phyloP scores from a whole-genome alignment of 371 early-diverging fungal genomes.

The Lichtheimia hyalospora region DNA sequence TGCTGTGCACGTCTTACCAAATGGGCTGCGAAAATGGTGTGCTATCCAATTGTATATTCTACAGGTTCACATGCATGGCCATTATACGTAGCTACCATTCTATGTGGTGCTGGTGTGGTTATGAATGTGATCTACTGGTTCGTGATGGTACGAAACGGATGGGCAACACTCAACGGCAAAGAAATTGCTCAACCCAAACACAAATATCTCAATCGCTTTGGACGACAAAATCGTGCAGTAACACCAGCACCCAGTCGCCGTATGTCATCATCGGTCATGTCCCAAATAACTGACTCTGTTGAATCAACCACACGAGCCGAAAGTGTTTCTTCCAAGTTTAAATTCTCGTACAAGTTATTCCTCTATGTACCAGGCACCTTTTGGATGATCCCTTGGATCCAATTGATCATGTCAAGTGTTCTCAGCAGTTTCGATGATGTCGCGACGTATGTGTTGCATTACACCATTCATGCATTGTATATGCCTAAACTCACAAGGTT shows the following conservation, averaged over 20 bases:
- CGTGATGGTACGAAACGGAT: conserved; percentile 36
- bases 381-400: conserved; percentile 49
- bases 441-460: conserved; percentile 33
- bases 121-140: conserved; percentile 36
- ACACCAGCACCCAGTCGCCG: conserved; percentile 9
- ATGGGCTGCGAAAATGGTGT: conserved; percentile 42
- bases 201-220: conserved; percentile 11
- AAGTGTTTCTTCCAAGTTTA: conserved; percentile 5
- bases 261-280: conserved; percentile 5
- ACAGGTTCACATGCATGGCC: conserved; percentile 25
- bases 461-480: background rate
- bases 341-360: conserved; percentile 26
- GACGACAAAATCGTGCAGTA: conserved; percentile 1
- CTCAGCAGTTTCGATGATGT: conserved; percentile 50
- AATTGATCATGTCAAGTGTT: conserved; percentile 46
- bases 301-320: conserved; percentile 1
- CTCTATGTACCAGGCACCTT: conserved; percentile 39
- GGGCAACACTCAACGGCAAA: conserved; percentile 31
- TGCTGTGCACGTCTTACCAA: conserved; percentile 37
- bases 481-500: background rate
- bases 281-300: background rate
- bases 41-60: conserved; percentile 34
- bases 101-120: conserved; percentile 33
- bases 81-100: conserved; percentile 36
- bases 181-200: conserved; percentile 22